Evolutionary conservation across 805 yeast species (phyloP).

Genomic region (Starmerella riodocensis): DNA sequence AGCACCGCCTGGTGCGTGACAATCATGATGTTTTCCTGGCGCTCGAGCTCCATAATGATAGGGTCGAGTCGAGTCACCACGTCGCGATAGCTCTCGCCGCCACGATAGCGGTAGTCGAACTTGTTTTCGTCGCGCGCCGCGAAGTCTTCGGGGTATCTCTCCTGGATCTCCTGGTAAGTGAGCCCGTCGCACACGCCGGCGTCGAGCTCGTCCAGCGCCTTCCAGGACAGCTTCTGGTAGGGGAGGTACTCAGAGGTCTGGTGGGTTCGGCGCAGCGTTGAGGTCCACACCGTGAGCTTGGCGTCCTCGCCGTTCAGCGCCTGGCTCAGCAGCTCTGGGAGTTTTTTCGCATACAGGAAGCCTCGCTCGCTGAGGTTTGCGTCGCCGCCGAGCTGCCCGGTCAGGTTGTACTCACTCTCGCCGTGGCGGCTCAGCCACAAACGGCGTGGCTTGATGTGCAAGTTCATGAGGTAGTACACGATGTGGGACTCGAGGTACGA

Average conservation of each 20-base stretch:
- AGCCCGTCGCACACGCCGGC: constrained; percentile 97
- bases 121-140: constrained; percentile 91
- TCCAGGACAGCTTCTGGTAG: constrained; percentile 80
- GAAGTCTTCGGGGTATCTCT: constrained; percentile 81
- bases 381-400: constrained; percentile 94
- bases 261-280: constrained; percentile 79
- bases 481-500: constrained; percentile 83
- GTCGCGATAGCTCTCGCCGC: constrained; percentile 94
- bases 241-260: constrained; percentile 79
- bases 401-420: constrained; percentile 79
- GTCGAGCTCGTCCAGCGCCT: constrained; percentile 90
- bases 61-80: constrained; percentile 93
- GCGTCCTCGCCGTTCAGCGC: constrained; percentile 34
- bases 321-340: constrained; percentile 61
- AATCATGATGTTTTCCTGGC: constrained; percentile 89
- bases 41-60: constrained; percentile 93
- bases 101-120: constrained; percentile 88
- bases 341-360: constrained; percentile 61
- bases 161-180: constrained; percentile 86
- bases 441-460: constrained; percentile 81
- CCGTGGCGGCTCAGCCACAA: constrained; percentile 96
- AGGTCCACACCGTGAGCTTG: constrained; percentile 85
- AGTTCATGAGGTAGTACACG: constrained; percentile 89
- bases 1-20: constrained; percentile 97
- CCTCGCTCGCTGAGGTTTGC: constrained; percentile 77